Evolutionary conservation across 2,329 filamentous ascomycete species (phyloP), one percentile per base, ranked within the genome.

Genomic region (Hirsutella thompsonii): DNA sequence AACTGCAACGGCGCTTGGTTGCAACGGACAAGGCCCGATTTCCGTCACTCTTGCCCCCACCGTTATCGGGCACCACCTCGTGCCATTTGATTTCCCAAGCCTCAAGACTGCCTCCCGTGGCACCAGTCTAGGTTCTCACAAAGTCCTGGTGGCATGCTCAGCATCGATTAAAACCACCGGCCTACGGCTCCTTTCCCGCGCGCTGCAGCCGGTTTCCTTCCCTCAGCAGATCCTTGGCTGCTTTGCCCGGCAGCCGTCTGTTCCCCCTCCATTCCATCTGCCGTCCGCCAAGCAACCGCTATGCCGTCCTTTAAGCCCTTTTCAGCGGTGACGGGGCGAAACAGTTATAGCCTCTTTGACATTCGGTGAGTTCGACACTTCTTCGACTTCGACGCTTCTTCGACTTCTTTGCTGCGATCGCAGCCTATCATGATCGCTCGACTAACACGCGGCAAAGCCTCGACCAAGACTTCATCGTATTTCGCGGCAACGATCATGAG

Each of bases 381-480:
- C 14, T 16, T 34, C 4, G n/a, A n/a, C n/a, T n/a, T n/a, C n/a
- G n/a, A 16, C 32, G 32, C n/a, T 34, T 18, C 5, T 16, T 5
- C 32, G n/a, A 16, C 32, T 18, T 18, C 13, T 11, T 33, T 33
- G n/a, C 30, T 33, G 23, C 23, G 23, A 13, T 8, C 30, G 8
- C 13, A 2, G 14, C 8, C 30, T 33, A 10, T 33, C n/a, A 6
- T 11, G 23, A 26, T 26, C n/a, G n/a, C n/a, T n/a, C n/a, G n/a
- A 26, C 23, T 26, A 26, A 26, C 23, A 26, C 23, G 6, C 23
- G 6, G 21, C 49, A 20, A 52, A 88, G 84, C 40, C 72, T 89
- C 45, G 82, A 89, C 40, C 81, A 82, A 53, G 80, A 86, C 52
- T 83, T 89, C 43, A 76, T 90, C 44, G 79, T 90, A 23, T 81